These are phyloP conservation scores for Solanum lycopersicoides DNA, from an alignment of 257 asterid genomes.

Conservation along the genomic window DNA sequence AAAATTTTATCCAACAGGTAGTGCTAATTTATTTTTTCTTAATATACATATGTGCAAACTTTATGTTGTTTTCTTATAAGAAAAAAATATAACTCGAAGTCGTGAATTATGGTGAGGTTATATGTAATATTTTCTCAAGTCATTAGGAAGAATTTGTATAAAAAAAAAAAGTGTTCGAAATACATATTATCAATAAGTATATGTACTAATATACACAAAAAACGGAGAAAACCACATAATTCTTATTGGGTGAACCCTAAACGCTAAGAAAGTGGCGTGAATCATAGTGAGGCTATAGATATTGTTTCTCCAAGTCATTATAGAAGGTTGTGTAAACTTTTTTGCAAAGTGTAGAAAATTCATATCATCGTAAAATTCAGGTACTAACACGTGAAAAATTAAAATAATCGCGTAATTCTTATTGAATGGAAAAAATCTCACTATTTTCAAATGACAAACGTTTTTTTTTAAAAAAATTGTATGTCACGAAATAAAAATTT, in stretches of 20 bases:
- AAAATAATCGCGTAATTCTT: too few species aligned
- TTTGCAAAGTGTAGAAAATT: not conserved
- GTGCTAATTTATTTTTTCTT: not conserved
- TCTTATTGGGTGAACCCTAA: not conserved
- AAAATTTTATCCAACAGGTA: not conserved
- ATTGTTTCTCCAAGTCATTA: not conserved
- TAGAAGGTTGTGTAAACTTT: not conserved
- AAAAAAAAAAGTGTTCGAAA: too few species aligned
- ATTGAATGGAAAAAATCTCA: not conserved
- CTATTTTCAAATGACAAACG: too few species aligned
- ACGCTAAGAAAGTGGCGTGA: not conserved
- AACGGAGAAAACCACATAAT: too few species aligned
- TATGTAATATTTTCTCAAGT: too few species aligned
- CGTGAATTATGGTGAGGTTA: not conserved
- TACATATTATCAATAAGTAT: too few species aligned
- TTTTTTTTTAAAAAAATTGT: too few species aligned
- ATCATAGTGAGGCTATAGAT: not conserved
- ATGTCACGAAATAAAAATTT: not conserved
- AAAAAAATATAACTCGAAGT: not conserved
- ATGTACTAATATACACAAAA: not conserved
- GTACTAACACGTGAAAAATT: too few species aligned
- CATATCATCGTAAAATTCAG: not conserved
- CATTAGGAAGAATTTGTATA: too few species aligned
- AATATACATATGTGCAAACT: not conserved
- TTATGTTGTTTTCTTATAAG: not conserved